Base-by-base conservation (phyloP, 768 basidiomycete genomes). In the Mycena albidolilacea region DNA sequence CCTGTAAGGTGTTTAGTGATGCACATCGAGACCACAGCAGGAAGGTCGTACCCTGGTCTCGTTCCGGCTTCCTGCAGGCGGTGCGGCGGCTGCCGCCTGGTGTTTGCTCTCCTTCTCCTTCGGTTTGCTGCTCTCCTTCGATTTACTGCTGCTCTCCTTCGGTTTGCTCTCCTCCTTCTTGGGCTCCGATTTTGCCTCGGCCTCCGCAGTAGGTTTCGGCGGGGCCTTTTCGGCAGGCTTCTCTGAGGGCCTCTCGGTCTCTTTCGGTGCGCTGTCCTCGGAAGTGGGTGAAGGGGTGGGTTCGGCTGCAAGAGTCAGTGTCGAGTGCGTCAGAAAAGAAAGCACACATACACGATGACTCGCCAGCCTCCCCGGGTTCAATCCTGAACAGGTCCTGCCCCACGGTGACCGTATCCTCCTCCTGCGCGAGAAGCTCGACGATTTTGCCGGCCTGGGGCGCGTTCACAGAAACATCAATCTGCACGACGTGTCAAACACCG, bases 391-490 rank as follows among this genome's bases (percentile, higher is more conserved):
- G 87, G 79, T 98, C 97, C 82, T 98, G 96, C 39, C 97, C 97
- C 48, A 98, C 96, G 8, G 90, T 87, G 71, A 99, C 97, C 23
- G 97, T 98, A 78, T 96, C 94, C 78, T 99, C 97, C 83, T 98
- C 97, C 52, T 88, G 90, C 55, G 93, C 96, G 39, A 98, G 89
- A 17, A 95, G 85, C 81, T 98, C 93, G 21, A 92, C 89, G 74
- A 99, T 96, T 60, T 87, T 97, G 15, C 97, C 97, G 11, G 96
- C 88, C 76, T 88, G 85, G 9, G 97, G 94, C 19, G 97, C 95
- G 80, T 98, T 99, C 67, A 99, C 97, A 6, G 96, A 93, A 55
- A 99, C 96, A 81, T 99, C 97, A 78, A 99, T 98, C 97, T 98
- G 78, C 30, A 41, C 7, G 65, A 69, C 59, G 57, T 69, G 76